Evolutionary conservation across 345 rosid genomes (phyloP).

Genomic region (Nephelium lappaceum): DNA sequence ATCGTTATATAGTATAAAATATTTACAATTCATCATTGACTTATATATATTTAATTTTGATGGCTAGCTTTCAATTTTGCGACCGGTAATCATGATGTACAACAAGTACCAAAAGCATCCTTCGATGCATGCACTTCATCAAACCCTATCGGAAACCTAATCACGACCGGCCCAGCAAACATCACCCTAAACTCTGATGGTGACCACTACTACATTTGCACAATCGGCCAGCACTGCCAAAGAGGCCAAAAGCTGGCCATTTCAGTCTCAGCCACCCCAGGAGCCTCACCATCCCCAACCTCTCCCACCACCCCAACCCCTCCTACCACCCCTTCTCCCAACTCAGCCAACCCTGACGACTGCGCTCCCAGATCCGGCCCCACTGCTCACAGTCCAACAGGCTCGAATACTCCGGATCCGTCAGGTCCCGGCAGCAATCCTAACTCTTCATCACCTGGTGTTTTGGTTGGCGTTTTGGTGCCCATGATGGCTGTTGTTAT

Average conservation of each 20-base stretch:
- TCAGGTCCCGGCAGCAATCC: neutral
- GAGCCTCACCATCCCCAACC: constrained; percentile 16
- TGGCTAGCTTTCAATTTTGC: constrained; percentile 41
- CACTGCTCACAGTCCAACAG: neutral
- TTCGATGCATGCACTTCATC: constrained; percentile 34
- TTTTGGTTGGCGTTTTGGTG: constrained; percentile 21
- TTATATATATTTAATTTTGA: neutral
- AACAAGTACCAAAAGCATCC: constrained; percentile 31
- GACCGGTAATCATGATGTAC: constrained; percentile 32
- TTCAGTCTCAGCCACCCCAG: constrained; percentile 27
- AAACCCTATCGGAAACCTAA: constrained; percentile 24
- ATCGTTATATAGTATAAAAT: neutral
- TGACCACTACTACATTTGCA: constrained; percentile 38
- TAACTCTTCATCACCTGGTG: constrained; percentile 29
- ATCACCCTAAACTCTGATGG: constrained; percentile 31
- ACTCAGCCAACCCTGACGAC: neutral
- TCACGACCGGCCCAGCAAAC: constrained; percentile 32
- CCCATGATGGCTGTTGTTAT: constrained; percentile 5
- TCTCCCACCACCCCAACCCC: constrained; percentile 23
- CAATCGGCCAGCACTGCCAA: constrained; percentile 29
- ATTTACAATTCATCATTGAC: no score
- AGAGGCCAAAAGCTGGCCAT: constrained; percentile 36
- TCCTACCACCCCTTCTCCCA: constrained; percentile 27
- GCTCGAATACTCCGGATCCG: neutral
- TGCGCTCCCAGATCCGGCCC: constrained; percentile 21